These are phyloP conservation scores for Hypoxylon fragiforme DNA, from an alignment of 495 filamentous ascomycete species.

Conservation along the genomic window DNA sequence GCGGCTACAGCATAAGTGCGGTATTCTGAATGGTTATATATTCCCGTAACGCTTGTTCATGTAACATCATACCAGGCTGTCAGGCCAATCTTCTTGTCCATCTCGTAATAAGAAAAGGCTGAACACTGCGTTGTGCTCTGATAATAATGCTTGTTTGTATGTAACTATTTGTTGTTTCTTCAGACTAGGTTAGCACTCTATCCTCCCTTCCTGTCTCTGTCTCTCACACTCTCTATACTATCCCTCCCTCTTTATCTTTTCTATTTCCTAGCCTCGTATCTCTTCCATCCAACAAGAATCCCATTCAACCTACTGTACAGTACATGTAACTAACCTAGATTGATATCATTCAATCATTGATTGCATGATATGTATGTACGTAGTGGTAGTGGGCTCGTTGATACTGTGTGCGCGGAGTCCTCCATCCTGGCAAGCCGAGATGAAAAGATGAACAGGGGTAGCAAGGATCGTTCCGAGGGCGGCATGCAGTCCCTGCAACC, in stretches of 20 bases:
- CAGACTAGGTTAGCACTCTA: background rate
- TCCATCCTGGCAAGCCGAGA: conserved; percentile 32
- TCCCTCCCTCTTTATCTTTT: too few species aligned
- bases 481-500: conserved; percentile 32
- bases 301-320: too few species aligned
- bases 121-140: conserved; percentile 20
- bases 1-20: conserved; percentile 25
- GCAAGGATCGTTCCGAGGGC: conserved; percentile 38
- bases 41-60: conserved; percentile 19
- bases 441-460: conserved; percentile 27
- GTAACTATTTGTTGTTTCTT: too few species aligned
- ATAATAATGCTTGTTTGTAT: too few species aligned
- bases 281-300: too few species aligned
- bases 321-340: too few species aligned
- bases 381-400: too few species aligned
- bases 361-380: too few species aligned
- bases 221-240: conserved; percentile 1
- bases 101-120: conserved; percentile 27
- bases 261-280: too few species aligned
- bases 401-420: conserved; percentile 24
- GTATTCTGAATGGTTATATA: conserved; percentile 29
- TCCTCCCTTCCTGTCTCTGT: background rate
- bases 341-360: conserved; percentile 25
- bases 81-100: conserved; percentile 18
- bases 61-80: conserved; percentile 22